Base-by-base conservation (phyloP, 495 filamentous ascomycete species). In the Pyrenula massariospora region DNA sequence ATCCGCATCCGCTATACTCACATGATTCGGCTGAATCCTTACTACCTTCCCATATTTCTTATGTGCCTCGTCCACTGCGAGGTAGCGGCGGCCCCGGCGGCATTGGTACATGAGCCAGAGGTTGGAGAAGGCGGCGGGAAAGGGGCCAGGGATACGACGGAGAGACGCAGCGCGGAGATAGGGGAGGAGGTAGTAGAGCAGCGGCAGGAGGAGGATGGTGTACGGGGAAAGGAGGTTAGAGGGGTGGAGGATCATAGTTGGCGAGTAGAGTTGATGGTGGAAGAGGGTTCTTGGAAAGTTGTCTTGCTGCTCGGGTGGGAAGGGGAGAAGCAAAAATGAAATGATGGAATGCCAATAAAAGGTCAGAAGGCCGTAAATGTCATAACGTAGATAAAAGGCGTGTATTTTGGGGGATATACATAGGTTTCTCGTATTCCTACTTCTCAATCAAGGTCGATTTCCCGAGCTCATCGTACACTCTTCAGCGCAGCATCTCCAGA, bases 41-140 rank as follows among this genome's bases (percentile, higher is more conserved):
- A 84, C 80, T 25, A 86, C 58, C 53, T 75, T 78, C 25, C 83
- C 83, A 53, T 80, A 68, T 57, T 88, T 87, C 76, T 87, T 80
- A 66, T 95, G 90, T 1, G 81, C 77, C 3, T 81, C 68, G 58
- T 94, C 75, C 20, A 95, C 87, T 1, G 80, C 73, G 2, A 76
- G 58, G 64, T 81, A 93, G 11, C 89, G 80, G 48, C 78, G 73
- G 1, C 88, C 87, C 31, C 77, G 74, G 1, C 90, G 82, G 53
- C 74, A 73, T 50, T 89, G 84, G 22, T 79, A 71, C 49, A 94
- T 65, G 24, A 93, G 75, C 90, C 90, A 95, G 24, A 89, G 70
- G 63, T 90, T 88, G 25, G 86, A 81, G 68, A 87, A 88, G 49
- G 81, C 84, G 2, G 83, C 83, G 0, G 73, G 56, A 48, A 84